Evolutionary conservation across 2,329 filamentous ascomycete species (phyloP), one percentile per base, ranked within the genome.

Genomic region (Ophioceras dolichostomum): DNA sequence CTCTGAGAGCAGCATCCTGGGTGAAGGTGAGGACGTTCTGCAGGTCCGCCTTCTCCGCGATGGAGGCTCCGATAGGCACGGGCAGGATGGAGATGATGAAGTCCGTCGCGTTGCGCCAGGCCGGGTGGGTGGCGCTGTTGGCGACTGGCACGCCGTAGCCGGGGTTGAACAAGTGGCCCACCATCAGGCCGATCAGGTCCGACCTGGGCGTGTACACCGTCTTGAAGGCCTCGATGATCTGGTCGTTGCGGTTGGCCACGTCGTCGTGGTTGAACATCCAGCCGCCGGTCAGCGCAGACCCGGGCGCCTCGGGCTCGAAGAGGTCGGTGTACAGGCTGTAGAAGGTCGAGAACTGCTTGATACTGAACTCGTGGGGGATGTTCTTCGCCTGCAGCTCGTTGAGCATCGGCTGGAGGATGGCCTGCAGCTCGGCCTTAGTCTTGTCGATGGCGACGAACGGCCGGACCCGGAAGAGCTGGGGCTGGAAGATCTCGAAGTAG

Each of bases 101-200:
- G 44, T 58, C 46, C 4, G 54, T 54, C 3, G 37, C 32, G n/a
- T 36, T 30, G 7, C 41, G 37, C 41, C 41, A 43, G 17, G 39
- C 39, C 7, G 41, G 41, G 28, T 43, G 37, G 14, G 39, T 39
- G 14, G 39, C 30, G 19, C 39, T 38, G 18, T 40, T 29, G 10
- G 36, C 20, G 5, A 75, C 64, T 2, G 74, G 56, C 2, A 59
- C 49, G 4, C 54, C 49, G 26, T 38, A 32, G 10, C 39, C 39
- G 9, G 57, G 54, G 39, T 61, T 48, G 47, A 54, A 58, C 34
- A 67, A 50, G 44, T 60, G 58, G 2, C 57, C 57, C 32, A 60
- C 48, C n/a, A 60, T 47, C 41, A 55, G 48, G 10, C 51, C 55
- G 29, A 59, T 71, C 43, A 66, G 76, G 5, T 62, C 68, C 1